Evolutionary conservation across 2,329 filamentous ascomycete species (phyloP).

Genomic region (Sarocladiaceae sp.): DNA sequence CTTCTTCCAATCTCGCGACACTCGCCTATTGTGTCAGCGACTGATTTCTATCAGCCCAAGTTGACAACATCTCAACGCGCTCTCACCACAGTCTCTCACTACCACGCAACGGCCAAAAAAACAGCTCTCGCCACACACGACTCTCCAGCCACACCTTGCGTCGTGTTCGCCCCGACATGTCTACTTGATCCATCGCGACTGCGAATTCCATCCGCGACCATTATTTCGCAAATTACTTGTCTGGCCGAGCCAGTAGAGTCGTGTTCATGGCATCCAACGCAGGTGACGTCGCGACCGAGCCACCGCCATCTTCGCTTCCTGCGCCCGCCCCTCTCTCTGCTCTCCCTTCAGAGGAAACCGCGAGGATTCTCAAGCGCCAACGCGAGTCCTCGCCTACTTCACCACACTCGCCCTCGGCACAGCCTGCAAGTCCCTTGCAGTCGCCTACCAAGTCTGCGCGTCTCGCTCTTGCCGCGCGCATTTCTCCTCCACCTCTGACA

Average conservation of each 20-base stretch:
- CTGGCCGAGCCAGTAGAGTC: constrained; percentile 7
- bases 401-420: constrained; percentile 21
- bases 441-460: constrained; percentile 51
- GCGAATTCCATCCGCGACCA: constrained; percentile 1
- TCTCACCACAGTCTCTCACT: background rate
- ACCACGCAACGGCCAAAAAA: constrained; percentile 4
- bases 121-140: constrained; percentile 9
- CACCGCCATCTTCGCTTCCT: constrained; percentile 33
- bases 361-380: constrained; percentile 36
- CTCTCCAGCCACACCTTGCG: constrained; percentile 8
- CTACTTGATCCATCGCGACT: constrained; percentile 6
- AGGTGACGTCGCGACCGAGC: constrained; percentile 45
- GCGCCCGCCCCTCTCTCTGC: constrained; percentile 23
- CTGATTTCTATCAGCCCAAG: background rate
- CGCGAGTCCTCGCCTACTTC: constrained; percentile 41
- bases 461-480: constrained; percentile 35
- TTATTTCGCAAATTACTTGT: background rate
- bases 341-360: constrained; percentile 33
- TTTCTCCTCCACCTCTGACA: constrained; percentile 40
- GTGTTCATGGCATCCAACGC: constrained; percentile 47
- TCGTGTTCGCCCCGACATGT: constrained; percentile 3
- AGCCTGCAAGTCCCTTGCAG: constrained; percentile 30
- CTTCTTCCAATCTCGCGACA: background rate
- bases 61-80: background rate
- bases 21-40: background rate